These are phyloP conservation scores for Kitagawia praeruptora DNA, from an alignment of 129 eudicot species.

Conservation along the genomic window DNA sequence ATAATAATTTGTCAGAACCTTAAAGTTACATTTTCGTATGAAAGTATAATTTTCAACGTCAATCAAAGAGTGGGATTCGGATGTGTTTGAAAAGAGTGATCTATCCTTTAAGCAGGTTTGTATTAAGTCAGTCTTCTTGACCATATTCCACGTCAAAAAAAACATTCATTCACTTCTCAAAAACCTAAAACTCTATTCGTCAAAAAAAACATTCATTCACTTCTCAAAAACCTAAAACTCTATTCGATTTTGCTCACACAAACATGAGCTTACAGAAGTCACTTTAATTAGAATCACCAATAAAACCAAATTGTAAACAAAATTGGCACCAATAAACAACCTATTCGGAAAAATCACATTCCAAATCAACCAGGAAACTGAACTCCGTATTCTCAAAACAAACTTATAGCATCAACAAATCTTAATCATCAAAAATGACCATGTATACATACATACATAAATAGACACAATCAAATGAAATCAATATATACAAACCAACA, in stretches of 20 bases:
- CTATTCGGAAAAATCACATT: background rate
- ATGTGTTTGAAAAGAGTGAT: background rate
- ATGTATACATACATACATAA: background rate
- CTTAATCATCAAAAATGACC: background rate
- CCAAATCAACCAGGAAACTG: background rate
- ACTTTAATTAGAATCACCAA: background rate
- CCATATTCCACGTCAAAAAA: background rate
- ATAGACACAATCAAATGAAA: background rate
- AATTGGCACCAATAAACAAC: background rate
- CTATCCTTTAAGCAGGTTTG: background rate
- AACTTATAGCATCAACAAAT: background rate
- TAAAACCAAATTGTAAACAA: background rate
- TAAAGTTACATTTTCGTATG: background rate
- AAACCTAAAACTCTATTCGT: background rate
- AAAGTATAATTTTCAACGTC: background rate
- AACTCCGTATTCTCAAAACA: background rate
- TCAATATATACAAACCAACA: too few relatives aligned
- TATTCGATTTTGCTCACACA: background rate
- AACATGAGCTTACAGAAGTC: background rate
- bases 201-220: background rate
- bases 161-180: background rate
- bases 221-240: background rate
- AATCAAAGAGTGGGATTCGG: background rate
- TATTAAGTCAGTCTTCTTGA: background rate
- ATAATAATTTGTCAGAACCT: background rate